Conservation (phyloP, 2,329 filamentous ascomycete genomes). For the Dothideomycetes sp. region DNA sequence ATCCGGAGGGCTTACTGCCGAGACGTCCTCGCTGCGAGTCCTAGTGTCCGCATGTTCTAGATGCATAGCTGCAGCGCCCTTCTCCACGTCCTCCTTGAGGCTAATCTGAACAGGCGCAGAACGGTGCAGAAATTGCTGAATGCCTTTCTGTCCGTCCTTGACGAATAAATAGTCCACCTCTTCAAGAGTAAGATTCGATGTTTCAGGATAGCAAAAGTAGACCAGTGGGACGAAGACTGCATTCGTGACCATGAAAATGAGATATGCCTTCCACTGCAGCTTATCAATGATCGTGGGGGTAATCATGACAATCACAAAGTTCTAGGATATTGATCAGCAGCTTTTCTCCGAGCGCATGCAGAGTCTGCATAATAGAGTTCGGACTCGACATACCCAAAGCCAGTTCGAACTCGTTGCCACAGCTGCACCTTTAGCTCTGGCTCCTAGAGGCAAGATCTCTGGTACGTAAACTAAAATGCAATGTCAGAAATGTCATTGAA, state of each 20-base stretch:
- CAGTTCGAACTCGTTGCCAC: conserved; percentile 39
- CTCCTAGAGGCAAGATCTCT: conserved; percentile 40
- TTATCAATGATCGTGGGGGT: conserved; percentile 37
- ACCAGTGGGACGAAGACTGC: conserved; percentile 34
- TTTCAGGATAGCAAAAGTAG: conserved; percentile 38
- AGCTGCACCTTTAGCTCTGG: conserved; percentile 38
- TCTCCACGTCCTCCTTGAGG: conserved; percentile 9
- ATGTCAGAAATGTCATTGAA: too few species aligned
- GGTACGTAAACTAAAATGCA: conserved; percentile 40
- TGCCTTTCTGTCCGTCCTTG: conserved; percentile 15
- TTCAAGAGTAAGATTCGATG: conserved; percentile 30
- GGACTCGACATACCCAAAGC: conserved; percentile 26
- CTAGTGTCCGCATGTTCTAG: not conserved
- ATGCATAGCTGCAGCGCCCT: not conserved
- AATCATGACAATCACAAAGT: conserved; percentile 43
- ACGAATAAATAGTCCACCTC: conserved; percentile 33
- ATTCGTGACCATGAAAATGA: conserved; percentile 42
- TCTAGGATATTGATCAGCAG: conserved; percentile 16
- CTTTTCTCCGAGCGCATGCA: not conserved
- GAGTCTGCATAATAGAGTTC: not conserved
- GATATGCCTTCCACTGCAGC: conserved; percentile 40
- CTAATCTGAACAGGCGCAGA: conserved; percentile 16
- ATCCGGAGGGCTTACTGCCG: not conserved
- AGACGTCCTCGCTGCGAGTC: not conserved
- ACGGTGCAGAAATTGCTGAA: conserved; percentile 12